Evolutionary conservation across 2,329 filamentous ascomycete genomes (phyloP).

Genomic region (Salinomyces thailandicus): DNA sequence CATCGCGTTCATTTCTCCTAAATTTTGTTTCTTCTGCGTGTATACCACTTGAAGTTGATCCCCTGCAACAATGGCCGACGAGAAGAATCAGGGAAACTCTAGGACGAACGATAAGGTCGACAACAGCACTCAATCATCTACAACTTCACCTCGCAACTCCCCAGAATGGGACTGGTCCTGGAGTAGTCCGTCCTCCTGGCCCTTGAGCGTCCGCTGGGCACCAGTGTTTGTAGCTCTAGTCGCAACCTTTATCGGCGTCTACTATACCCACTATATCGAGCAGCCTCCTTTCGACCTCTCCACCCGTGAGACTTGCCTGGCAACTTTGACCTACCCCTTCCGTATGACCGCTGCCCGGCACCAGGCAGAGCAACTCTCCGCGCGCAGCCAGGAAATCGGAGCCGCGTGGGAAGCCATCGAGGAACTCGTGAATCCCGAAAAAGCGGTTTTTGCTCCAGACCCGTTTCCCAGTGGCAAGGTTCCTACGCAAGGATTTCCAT

Average conservation of each 20-base stretch:
- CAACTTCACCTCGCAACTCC: no score
- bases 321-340: slow-evolving; percentile 20
- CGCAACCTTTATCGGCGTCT: slow-evolving; percentile 3
- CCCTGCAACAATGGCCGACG: no score
- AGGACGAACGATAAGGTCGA: no score
- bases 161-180: slow-evolving; percentile 7
- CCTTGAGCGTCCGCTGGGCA: slow-evolving; percentile 9
- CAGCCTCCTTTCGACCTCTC: slow-evolving; percentile 11
- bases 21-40: no score
- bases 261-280: slow-evolving; percentile 10
- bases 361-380: slow-evolving; percentile 24
- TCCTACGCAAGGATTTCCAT: slow-evolving; percentile 14
- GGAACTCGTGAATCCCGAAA: slow-evolving; percentile 28
- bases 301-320: slow-evolving; percentile 13
- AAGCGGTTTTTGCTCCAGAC: slow-evolving; percentile 28
- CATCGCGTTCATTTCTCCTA: no score
- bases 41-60: no score
- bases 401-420: slow-evolving; percentile 32
- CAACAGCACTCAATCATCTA: no score
- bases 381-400: slow-evolving; percentile 34
- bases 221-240: slow-evolving; percentile 12
- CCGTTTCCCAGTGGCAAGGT: slow-evolving; percentile 28
- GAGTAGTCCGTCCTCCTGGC: slow-evolving; percentile 16
- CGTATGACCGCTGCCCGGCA: slow-evolving; percentile 16
- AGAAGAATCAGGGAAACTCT: no score